Conservation (phyloP, 2,329 filamentous ascomycete species). For the Plectosphaerella cucumerina region DNA sequence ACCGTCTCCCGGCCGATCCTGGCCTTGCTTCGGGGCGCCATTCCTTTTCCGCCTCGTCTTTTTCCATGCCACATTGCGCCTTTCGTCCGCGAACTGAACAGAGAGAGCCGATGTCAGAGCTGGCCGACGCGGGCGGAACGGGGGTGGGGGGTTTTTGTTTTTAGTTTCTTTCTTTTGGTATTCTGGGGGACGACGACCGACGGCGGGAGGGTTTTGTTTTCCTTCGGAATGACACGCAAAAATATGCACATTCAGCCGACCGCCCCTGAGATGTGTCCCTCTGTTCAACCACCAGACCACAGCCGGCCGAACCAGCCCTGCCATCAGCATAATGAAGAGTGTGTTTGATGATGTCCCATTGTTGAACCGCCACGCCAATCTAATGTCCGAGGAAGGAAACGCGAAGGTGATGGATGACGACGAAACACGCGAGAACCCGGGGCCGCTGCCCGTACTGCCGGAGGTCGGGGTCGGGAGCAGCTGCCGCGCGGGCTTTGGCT, state of each 20-base stretch:
- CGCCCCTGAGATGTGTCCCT: constrained; percentile 1
- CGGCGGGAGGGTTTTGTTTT: background rate
- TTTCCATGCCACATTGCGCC: background rate
- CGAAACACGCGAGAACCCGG: constrained; percentile 18
- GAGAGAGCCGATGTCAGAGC: background rate
- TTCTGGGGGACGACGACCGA: constrained; percentile 7
- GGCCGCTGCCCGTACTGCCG: background rate
- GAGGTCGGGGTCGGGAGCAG: background rate
- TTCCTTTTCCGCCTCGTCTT: background rate
- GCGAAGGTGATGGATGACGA: constrained; percentile 31
- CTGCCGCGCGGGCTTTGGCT: background rate
- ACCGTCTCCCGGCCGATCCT: background rate
- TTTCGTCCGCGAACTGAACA: background rate
- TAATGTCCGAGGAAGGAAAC: constrained; percentile 37
- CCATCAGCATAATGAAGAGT: constrained; percentile 43
- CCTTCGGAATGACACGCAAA: background rate
- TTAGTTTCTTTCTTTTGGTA: constrained; percentile 11
- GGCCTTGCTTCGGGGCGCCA: background rate
- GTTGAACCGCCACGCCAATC: constrained; percentile 50
- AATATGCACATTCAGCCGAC: background rate
- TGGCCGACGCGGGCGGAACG: background rate
- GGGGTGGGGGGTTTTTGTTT: background rate
- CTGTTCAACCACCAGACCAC: constrained; percentile 13
- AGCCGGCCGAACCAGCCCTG: constrained; percentile 31
- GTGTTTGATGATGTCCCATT: constrained; percentile 28